Evolutionary conservation across 2,329 filamentous ascomycete species (phyloP), one percentile per base, ranked within the genome.

Genomic region (Aureobasidium vineae): DNA sequence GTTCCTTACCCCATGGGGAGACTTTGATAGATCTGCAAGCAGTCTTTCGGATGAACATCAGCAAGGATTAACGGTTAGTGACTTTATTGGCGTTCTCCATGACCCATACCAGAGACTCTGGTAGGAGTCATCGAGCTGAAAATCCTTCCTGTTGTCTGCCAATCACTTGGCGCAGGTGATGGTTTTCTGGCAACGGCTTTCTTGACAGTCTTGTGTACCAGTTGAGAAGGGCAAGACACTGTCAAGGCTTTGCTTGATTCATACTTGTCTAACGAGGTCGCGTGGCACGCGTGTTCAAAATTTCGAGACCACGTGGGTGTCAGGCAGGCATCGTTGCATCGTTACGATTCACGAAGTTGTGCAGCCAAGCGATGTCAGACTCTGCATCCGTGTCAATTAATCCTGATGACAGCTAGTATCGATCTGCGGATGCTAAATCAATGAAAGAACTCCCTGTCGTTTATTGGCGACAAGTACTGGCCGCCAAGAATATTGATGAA

Each of bases 101-200:
- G 11, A 13, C 33, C 8, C 21, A 8, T 15, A 10, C 6, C 15
- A 5, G 6, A 8, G 23, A 36, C 8, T 15, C 28, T 26, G 43
- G 45, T 41, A 2, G n/a, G 1, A 49, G 5, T 40, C 13, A 6
- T 60, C 33, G 21, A 38, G 40, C 16, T 63, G 59, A 11, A n/a
- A 4, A 23, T 11, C 56, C 15, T 31, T 45, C 31, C 11, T 49
- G 31, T 0, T 13, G 15, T 11, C 6, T 50, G 43, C 45, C 43
- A 50, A 63, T 50, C 1, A 28, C 59, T 63, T 63, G 59, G 59
- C 59, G 28, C 1, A 8, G 5, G 21, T 7, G 33, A 36, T 50
- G 41, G 41, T 28, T 50, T 13, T 40, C 23, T 61, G 59, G 33
- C 59, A 63, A 63, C 59, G 59, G 43, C 31, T 28, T 19, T 11